These are phyloP conservation scores for Dicorynia guianensis DNA, from an alignment of 306 rosid genomes.

Conservation along the genomic window DNA sequence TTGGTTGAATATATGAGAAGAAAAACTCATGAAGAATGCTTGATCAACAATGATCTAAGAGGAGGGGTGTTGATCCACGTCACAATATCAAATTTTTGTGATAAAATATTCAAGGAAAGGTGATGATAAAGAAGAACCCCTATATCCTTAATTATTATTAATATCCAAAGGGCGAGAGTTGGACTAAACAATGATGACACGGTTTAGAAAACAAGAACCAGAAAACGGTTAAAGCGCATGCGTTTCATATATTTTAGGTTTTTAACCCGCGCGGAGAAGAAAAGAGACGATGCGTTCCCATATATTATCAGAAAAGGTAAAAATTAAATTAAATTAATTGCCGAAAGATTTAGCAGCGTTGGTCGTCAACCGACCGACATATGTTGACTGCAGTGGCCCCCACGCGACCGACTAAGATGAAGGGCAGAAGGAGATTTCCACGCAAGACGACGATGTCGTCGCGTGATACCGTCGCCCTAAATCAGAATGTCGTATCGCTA, in stretches of 20 bases:
- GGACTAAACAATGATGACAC: constrained; percentile 22
- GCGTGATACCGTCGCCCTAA: constrained; percentile 6
- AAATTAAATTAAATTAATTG: background rate
- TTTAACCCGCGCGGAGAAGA: no score
- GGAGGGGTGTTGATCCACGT: no score
- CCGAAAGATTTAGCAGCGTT: constrained; percentile 10
- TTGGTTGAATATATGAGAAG: no score
- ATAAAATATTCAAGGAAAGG: no score
- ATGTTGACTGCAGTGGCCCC: constrained; percentile 43
- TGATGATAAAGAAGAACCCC: no score
- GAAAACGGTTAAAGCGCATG: constrained; percentile 41
- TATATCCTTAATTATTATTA: no score
- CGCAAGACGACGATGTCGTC: constrained; percentile 34
- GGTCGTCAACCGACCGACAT: constrained; percentile 50
- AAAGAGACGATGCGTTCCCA: background rate
- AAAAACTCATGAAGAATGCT: no score
- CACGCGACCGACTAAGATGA: constrained; percentile 11
- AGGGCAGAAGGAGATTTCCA: constrained; percentile 4
- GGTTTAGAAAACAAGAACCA: constrained; percentile 34
- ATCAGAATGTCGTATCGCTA: no score
- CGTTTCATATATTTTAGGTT: no score
- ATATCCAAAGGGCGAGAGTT: no score
- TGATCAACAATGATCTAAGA: no score
- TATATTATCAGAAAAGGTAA: constrained; percentile 14
- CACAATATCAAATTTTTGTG: no score